Evolutionary conservation across 192 early-diverging fungal genomes (phyloP).

Genomic region (Bifiguratus adelaidae): DNA sequence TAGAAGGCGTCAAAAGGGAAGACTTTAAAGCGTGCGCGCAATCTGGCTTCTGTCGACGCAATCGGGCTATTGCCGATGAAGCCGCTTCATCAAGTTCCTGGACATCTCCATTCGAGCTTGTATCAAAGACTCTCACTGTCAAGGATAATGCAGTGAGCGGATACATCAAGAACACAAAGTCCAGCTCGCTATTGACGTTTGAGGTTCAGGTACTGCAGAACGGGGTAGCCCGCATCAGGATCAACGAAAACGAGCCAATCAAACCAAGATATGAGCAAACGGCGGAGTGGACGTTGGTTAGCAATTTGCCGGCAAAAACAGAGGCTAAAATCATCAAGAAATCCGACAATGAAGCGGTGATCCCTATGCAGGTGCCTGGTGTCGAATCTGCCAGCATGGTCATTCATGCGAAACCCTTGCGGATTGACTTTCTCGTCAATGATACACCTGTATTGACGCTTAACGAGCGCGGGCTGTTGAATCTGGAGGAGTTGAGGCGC

Average conservation of each 20-base stretch:
- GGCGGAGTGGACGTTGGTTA: conserved; percentile 38
- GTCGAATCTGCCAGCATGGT: conserved; percentile 26
- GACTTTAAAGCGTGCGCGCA: conserved; percentile 92
- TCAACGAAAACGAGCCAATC: conserved; percentile 56
- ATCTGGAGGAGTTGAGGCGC: conserved; percentile 68
- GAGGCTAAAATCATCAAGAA: conserved; percentile 5
- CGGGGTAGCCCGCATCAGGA: conserved; percentile 44
- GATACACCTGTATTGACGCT: conserved; percentile 51
- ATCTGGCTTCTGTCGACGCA: conserved; percentile 79
- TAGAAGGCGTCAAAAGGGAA: conserved; percentile 63
- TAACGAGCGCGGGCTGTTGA: conserved; percentile 76
- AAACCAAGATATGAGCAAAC: conserved; percentile 60
- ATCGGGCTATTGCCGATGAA: conserved; percentile 72
- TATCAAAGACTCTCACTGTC: conserved; percentile 43
- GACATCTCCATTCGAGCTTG: conserved; percentile 51
- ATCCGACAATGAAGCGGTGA: conserved; percentile 11
- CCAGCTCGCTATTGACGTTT: conserved; percentile 24
- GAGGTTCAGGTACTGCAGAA: conserved; percentile 41
- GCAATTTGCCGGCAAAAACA: conserved; percentile 14
- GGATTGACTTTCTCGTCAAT: conserved; percentile 44
- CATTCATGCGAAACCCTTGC: conserved; percentile 44
- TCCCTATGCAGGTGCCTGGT: conserved; percentile 24
- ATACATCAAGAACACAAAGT: conserved; percentile 40
- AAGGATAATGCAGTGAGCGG: conserved; percentile 39
- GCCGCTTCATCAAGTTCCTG: conserved; percentile 9